These are phyloP conservation scores for Geotrichum ghanense DNA, from an alignment of 805 yeast genomes.

Conservation along the genomic window DNA sequence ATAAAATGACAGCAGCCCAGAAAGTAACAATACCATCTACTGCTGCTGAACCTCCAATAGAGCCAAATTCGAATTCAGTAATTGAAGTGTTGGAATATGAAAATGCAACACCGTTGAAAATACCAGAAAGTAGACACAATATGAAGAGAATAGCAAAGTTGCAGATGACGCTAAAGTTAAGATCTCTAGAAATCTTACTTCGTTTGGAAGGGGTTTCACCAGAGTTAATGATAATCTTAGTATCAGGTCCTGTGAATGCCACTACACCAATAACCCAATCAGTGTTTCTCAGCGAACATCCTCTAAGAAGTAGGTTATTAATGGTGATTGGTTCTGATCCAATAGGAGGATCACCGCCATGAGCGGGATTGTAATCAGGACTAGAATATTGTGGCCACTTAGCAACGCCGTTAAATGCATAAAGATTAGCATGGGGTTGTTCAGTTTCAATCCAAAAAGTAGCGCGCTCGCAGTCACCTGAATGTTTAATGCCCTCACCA, in stretches of 20 bases:
- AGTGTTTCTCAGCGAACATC: conserved; percentile 62
- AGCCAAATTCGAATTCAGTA: conserved; percentile 46
- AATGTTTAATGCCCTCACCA: conserved; percentile 42
- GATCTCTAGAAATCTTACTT: conserved; percentile 51
- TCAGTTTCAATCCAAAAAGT: conserved; percentile 58
- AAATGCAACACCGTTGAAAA: conserved; percentile 58
- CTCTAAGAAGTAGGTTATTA: conserved; percentile 58
- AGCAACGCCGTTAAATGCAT: conserved; percentile 55
- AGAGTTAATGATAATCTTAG: conserved; percentile 67
- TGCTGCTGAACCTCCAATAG: conserved; percentile 48
- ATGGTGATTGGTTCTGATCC: conserved; percentile 45
- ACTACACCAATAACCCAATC: conserved; percentile 67
- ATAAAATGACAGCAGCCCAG: conserved; percentile 60
- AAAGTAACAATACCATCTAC: conserved; percentile 57
- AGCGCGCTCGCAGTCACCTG: conserved; percentile 47
- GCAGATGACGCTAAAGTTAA: conserved; percentile 53
- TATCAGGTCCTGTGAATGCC: conserved; percentile 64
- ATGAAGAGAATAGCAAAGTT: conserved; percentile 53
- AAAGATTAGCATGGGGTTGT: conserved; percentile 54
- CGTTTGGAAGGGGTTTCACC: conserved; percentile 70
- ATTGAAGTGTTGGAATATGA: conserved; percentile 34
- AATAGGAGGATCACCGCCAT: conserved; percentile 12
- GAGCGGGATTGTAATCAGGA: conserved; percentile 24
- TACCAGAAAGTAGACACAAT: conserved; percentile 57
- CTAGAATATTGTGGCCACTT: conserved; percentile 33